phyloP scores from a whole-genome alignment of 805 yeast genomes.

The Wickerhamomyces bovis region DNA sequence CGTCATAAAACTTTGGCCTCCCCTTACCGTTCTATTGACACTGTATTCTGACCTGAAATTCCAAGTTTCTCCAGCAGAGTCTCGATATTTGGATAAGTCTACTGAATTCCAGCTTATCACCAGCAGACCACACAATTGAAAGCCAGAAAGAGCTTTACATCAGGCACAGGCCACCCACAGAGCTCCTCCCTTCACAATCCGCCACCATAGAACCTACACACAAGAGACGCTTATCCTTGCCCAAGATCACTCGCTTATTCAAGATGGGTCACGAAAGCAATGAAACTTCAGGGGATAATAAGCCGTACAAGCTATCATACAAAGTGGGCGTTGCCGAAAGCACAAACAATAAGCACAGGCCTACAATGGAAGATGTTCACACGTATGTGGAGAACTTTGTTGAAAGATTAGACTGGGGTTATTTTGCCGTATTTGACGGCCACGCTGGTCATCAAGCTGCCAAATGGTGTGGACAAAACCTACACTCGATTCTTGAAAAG shows the following conservation, averaged over 20 bases:
- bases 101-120: not conserved
- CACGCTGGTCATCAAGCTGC: constrained; percentile 95
- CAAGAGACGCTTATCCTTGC: constrained; percentile 2
- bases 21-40: not conserved
- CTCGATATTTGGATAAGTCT: not conserved
- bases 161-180: not conserved
- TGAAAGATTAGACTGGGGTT: constrained; percentile 89
- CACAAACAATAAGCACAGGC: constrained; percentile 70
- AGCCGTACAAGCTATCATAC: constrained; percentile 50
- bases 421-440: constrained; percentile 93
- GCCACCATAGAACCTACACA: constrained; percentile 1
- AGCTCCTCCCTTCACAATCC: not conserved
- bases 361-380: constrained; percentile 95
- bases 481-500: constrained; percentile 65
- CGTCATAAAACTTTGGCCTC: not conserved
- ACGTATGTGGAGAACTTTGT: constrained; percentile 89
- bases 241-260: constrained; percentile 1
- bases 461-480: constrained; percentile 86
- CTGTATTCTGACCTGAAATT: not conserved
- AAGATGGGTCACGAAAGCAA: not conserved
- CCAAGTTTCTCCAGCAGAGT: not conserved
- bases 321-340: constrained; percentile 91
- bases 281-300: not conserved
- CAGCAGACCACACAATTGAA: not conserved
- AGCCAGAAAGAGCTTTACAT: not conserved